phyloP scores from a whole-genome alignment of 148 eudicot species.

The Hydrangea macrophylla region DNA sequence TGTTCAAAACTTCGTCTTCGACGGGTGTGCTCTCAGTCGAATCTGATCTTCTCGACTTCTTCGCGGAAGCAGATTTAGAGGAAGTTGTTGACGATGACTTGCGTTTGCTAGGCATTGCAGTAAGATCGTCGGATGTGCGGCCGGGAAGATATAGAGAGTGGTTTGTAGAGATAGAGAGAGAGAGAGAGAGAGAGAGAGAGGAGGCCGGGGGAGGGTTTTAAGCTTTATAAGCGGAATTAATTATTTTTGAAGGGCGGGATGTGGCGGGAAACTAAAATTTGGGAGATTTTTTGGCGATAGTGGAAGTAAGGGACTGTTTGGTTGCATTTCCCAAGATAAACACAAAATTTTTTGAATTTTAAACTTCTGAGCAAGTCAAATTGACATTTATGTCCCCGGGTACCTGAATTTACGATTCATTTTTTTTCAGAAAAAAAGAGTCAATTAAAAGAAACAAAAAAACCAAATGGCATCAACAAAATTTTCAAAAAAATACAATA shows the following conservation, averaged over 20 bases:
- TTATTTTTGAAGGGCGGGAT: neutral
- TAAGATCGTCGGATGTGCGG: neutral
- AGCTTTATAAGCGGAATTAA: neutral
- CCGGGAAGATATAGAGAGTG: neutral
- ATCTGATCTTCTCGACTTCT: conserved; percentile 10
- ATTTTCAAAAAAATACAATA: too few species aligned
- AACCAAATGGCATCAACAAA: too few species aligned
- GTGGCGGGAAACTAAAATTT: conserved; percentile 30
- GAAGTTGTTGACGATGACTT: conserved; percentile 14
- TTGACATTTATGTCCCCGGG: too few species aligned
- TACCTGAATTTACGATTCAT: too few species aligned
- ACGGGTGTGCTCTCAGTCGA: neutral
- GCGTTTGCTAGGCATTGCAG: conserved; percentile 23
- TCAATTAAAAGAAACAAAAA: too few species aligned
- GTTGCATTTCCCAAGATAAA: too few species aligned
- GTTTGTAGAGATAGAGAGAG: neutral
- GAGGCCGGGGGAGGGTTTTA: neutral
- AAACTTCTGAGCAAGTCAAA: too few species aligned
- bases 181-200: neutral
- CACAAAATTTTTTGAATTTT: too few species aligned
- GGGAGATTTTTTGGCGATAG: too few species aligned
- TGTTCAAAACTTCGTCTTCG: neutral
- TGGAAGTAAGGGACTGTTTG: too few species aligned
- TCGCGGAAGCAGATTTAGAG: neutral
- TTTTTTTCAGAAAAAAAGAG: too few species aligned